Conservation (phyloP, 2,329 filamentous ascomycete species). For the Remersonia thermophila region DNA sequence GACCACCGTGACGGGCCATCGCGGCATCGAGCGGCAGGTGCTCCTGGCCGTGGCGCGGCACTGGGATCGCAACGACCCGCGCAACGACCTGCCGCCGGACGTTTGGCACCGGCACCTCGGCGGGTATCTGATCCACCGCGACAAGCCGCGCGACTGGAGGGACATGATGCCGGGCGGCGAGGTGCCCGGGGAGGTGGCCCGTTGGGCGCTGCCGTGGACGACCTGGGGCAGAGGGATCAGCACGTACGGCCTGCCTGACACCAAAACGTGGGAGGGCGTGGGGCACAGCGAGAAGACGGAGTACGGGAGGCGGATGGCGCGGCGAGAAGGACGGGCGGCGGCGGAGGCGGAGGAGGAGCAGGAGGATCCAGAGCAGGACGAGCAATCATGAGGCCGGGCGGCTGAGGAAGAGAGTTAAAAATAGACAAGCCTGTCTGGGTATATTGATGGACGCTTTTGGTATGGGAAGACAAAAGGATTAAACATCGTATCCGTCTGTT, state of each 20-base stretch:
- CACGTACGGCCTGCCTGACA: constrained; percentile 17
- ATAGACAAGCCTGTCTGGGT: constrained; percentile 5
- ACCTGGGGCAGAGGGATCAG: constrained; percentile 19
- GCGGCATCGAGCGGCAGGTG: constrained; percentile 53
- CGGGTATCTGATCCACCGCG: constrained; percentile 17
- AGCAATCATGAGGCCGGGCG: constrained; percentile 5
- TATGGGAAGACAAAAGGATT: no score
- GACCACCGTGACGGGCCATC: constrained; percentile 62
- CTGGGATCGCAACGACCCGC: constrained; percentile 9
- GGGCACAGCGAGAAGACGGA: constrained; percentile 16
- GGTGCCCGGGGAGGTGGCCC: constrained; percentile 13
- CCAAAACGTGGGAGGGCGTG: constrained; percentile 18
- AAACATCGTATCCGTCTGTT: no score
- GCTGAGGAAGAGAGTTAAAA: no score
- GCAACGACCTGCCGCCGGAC: constrained; percentile 14
- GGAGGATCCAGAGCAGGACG: constrained; percentile 4
- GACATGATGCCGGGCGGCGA: constrained; percentile 10
- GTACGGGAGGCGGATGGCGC: constrained; percentile 12
- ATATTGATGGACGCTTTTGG: constrained; percentile 6
- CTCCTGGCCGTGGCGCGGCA: constrained; percentile 26
- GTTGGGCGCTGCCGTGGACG: constrained; percentile 18
- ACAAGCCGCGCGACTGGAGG: constrained; percentile 18
- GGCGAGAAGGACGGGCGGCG: constrained; percentile 3
- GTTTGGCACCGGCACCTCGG: constrained; percentile 17
- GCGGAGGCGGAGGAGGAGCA: not conserved